Percentiles rank a stretch among this genome's conserved stretches.
These are phyloP conservation scores for Epichloe coenophiala DNA, from an alignment of 2,329 filamentous ascomycete species.

Conservation along the genomic window DNA sequence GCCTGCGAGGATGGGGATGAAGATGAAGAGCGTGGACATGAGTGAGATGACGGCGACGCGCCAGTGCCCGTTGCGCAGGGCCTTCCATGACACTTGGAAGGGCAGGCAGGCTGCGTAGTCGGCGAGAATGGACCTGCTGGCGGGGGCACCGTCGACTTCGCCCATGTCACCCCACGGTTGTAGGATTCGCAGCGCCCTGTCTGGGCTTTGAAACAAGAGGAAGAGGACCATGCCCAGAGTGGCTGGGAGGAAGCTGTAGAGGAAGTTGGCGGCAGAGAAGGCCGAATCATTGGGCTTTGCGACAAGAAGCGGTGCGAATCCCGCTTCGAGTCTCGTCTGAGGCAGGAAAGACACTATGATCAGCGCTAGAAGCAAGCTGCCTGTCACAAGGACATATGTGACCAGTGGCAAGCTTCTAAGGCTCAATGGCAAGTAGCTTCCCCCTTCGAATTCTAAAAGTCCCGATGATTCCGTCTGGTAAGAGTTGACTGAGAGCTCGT, in stretches of 20 bases:
- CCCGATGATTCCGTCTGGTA: slow-evolving; percentile 13
- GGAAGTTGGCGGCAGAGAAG: slow-evolving; percentile 78
- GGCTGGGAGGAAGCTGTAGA: slow-evolving; percentile 67
- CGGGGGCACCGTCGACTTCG: slow-evolving; percentile 42
- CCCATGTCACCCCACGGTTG: slow-evolving; percentile 56
- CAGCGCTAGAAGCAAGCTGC: slow-evolving; percentile 54
- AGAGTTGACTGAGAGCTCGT: slow-evolving; percentile 19
- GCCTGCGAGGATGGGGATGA: slow-evolving; percentile 54
- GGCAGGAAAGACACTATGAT: slow-evolving; percentile 69
- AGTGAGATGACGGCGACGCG: slow-evolving; percentile 49
- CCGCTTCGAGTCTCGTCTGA: slow-evolving; percentile 47
- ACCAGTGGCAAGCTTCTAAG: slow-evolving; percentile 54
- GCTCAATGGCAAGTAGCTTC: slow-evolving; percentile 65
- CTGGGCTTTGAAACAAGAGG: slow-evolving; percentile 52
- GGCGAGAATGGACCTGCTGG: slow-evolving; percentile 50
- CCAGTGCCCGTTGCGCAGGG: slow-evolving; percentile 48
- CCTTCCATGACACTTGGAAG: slow-evolving; percentile 42
- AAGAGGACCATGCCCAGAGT: slow-evolving; percentile 54
- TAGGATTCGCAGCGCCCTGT: slow-evolving; percentile 50
- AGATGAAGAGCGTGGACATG: slow-evolving; percentile 42
- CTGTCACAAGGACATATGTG: slow-evolving; percentile 46
- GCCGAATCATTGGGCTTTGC: slow-evolving; percentile 46
- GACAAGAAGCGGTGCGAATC: slow-evolving; percentile 57
- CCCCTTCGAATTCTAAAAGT: slow-evolving; percentile 17
- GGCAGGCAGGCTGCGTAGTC: slow-evolving; percentile 59